These are phyloP conservation scores for Nadsonia starkeyi-henricii DNA, from an alignment of 1,139 yeast genomes.

Conservation along the genomic window DNA sequence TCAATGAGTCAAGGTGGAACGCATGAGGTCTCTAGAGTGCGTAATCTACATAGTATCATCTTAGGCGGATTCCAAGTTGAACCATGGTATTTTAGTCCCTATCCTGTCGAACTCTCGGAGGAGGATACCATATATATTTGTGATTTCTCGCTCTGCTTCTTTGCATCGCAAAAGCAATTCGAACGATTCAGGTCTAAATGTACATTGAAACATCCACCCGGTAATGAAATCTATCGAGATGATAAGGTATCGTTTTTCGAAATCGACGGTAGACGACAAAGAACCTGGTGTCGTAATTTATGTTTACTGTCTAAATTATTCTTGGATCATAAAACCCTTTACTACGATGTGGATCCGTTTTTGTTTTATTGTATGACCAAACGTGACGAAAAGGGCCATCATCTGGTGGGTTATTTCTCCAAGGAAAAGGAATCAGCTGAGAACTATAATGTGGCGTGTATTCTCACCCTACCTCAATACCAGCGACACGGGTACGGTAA, in stretches of 20 bases:
- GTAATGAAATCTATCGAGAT: conserved; percentile 91
- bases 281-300: conserved; percentile 93
- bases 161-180: conserved; percentile 80
- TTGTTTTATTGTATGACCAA: conserved; percentile 89
- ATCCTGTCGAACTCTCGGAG: conserved; percentile 87
- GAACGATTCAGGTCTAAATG: conserved; percentile 82
- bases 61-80: conserved; percentile 88
- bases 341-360: conserved; percentile 96
- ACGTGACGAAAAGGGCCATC: conserved; percentile 81
- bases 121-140: conserved; percentile 82
- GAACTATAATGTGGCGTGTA: conserved; percentile 94
- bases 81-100: conserved; percentile 98
- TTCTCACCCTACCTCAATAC: conserved; percentile 86
- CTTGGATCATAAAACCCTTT: conserved; percentile 86
- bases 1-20: conserved; percentile 83
- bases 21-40: conserved; percentile 79
- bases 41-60: conserved; percentile 63
- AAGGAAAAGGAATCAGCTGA: conserved; percentile 95
- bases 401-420: conserved; percentile 88
- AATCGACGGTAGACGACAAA: conserved; percentile 87
- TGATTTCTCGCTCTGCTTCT: conserved; percentile 79
- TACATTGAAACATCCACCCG: conserved; percentile 85
- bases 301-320: conserved; percentile 80
- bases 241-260: conserved; percentile 77
- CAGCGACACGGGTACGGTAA: conserved; percentile 93